Conservation (phyloP, 2,329 filamentous ascomycete genomes). For the Sordariomycetes sp. region DNA sequence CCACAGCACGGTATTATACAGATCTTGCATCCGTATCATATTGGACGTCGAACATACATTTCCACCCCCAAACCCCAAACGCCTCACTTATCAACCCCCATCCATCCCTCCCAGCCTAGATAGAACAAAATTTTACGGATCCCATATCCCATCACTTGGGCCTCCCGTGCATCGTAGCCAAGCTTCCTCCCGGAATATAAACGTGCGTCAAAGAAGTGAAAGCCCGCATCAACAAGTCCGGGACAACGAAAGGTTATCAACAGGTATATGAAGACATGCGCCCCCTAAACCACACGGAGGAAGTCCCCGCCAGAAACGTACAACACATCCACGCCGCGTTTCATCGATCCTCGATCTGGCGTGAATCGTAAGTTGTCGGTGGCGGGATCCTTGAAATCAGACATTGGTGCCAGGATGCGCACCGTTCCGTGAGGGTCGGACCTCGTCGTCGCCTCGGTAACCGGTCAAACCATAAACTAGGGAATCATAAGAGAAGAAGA, state of each 20-base stretch:
- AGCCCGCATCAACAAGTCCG: not conserved
- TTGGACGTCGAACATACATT: not conserved
- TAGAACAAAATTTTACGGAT: not conserved
- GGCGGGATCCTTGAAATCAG: too few species aligned
- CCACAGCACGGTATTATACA: too few species aligned
- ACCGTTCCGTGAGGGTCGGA: not conserved
- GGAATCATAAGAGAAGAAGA: constrained; percentile 2
- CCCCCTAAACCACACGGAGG: not conserved
- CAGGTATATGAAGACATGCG: not conserved
- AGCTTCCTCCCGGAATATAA: not conserved
- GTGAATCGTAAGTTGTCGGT: not conserved
- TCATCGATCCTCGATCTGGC: too few species aligned
- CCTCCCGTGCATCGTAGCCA: not conserved
- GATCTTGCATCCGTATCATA: not conserved
- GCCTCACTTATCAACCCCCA: not conserved
- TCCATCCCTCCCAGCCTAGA: not conserved
- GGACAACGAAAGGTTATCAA: not conserved
- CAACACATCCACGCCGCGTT: too few species aligned
- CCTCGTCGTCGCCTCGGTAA: not conserved
- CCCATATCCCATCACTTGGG: not conserved
- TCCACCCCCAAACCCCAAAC: not conserved
- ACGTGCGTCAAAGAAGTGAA: not conserved
- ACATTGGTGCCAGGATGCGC: not conserved
- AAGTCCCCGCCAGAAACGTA: not conserved
- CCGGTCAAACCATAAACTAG: not conserved